A percentile compares a stretch with the other conserved stretches of the same genome.
Evolutionary conservation across 1,139 yeast genomes (phyloP).

Genomic region (Candida sp.): DNA sequence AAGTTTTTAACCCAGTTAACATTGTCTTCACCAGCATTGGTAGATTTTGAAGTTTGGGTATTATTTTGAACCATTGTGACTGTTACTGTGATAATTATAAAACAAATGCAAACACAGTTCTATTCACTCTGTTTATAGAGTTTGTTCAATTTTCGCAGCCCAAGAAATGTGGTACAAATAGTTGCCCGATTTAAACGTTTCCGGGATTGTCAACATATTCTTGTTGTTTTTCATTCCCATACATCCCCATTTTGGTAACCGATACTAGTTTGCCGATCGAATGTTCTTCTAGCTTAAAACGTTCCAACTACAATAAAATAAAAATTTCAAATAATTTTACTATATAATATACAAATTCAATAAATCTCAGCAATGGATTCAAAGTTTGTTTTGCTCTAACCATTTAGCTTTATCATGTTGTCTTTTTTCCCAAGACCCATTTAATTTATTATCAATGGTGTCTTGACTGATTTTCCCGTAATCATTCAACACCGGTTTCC

Average conservation of each 20-base stretch:
- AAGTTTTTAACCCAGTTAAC: not conserved
- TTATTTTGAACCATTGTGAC: not conserved
- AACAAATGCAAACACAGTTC: not conserved
- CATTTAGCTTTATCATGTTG: conserved; percentile 25
- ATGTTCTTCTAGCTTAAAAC: too few species aligned
- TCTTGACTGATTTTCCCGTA: conserved; percentile 54
- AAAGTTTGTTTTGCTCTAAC: conserved; percentile 11
- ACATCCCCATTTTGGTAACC: too few species aligned
- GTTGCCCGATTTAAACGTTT: too few species aligned
- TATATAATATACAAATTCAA: too few species aligned
- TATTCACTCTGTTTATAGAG: not conserved
- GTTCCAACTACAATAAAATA: too few species aligned
- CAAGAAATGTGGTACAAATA: not conserved
- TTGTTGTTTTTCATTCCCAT: too few species aligned
- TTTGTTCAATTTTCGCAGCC: not conserved
- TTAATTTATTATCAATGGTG: conserved; percentile 38
- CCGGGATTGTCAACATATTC: too few species aligned
- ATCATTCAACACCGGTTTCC: conserved; percentile 57
- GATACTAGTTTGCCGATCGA: too few species aligned
- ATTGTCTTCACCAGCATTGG: not conserved
- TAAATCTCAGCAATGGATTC: too few species aligned
- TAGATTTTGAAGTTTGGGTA: not conserved
- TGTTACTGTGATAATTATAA: not conserved
- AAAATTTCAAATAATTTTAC: too few species aligned
- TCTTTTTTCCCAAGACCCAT: conserved; percentile 32